Evolutionary conservation across 164 flowering plant species (phyloP), one percentile per base, ranked within the genome.

Genomic region (Tetrastigma voinierianum): DNA sequence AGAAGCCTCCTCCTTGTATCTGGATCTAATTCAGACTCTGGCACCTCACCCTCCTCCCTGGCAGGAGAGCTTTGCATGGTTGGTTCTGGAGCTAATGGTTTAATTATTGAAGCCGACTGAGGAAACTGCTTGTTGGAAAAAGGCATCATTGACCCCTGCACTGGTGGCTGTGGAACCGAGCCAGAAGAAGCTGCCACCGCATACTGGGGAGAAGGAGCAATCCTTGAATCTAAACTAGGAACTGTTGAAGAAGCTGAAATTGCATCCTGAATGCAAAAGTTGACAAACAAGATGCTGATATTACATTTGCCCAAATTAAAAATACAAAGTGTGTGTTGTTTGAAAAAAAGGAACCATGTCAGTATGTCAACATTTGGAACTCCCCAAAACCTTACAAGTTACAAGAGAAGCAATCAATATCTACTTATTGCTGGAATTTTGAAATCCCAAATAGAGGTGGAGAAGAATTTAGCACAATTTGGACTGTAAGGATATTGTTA

Each of bases 21-120:
- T 62, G 99, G 98, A 84, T 95, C 99, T 74, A 95, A 71, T 82
- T 95, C 99, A 61, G 97, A 92, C 79, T 92, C 99, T 8, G 96
- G 96, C 53, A 95, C 97, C 73, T 95, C 99, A 62, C 99, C 99
- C 76, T 95, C 99, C 81, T 95, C 99, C 74, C 96, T 87, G 40
- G 89, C 93, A 79, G 97, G 96, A 73, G 98, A 94, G 80, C 77
- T 75, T 59, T 89, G 96, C 80, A 83, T 70, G 81, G 81, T 87
- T 52, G 81, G 72, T 64, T 95, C 97, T 59, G 72, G 62, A 58
- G 76, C 78, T 69, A 83, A 17, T 25, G 84, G 85, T 68, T 84
- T 89, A 62, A 74, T 78, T 32, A 76, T 65, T 55, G 91, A 58
- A 64, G 71, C 69, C 14, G 72, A 70, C 59, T 72, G 87, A 53